Conservation (phyloP, 1,284 basidiomycete genomes). For the Phylloporus gajari region DNA sequence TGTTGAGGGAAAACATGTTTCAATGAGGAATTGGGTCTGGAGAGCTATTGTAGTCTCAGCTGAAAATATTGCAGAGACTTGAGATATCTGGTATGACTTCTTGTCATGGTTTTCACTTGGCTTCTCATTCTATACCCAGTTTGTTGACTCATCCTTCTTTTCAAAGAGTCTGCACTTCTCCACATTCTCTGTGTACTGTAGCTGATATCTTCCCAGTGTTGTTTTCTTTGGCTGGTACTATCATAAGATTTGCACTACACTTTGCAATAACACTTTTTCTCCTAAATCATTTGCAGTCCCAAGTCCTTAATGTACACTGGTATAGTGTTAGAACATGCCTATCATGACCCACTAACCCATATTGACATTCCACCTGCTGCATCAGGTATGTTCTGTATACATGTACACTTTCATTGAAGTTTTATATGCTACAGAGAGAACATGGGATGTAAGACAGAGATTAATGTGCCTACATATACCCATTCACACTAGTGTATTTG, state of each 20-base stretch:
- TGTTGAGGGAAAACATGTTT: constrained; percentile 78
- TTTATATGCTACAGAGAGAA: constrained; percentile 66
- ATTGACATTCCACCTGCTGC: constrained; percentile 86
- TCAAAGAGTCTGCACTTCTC: constrained; percentile 72
- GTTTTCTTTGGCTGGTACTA: constrained; percentile 84
- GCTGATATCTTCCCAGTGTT: constrained; percentile 64
- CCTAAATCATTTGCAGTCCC: background rate
- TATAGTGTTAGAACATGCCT: constrained; percentile 80
- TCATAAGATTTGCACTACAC: constrained; percentile 71
- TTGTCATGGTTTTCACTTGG: background rate
- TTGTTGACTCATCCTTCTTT: constrained; percentile 87
- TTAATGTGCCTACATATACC: constrained; percentile 65
- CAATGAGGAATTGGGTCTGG: constrained; percentile 91
- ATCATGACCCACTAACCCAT: constrained; percentile 80
- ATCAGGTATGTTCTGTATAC: constrained; percentile 61
- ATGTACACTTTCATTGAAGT: constrained; percentile 8
- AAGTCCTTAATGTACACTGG: constrained; percentile 80
- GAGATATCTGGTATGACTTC: constrained; percentile 72
- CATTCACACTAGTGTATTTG: constrained; percentile 72
- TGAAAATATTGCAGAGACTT: constrained; percentile 89
- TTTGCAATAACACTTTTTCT: background rate
- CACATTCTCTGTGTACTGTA: background rate
- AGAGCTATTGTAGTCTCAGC: constrained; percentile 85
- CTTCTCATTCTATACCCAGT: constrained; percentile 53
- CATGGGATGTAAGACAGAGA: constrained; percentile 72